A percentile compares a stretch with the other conserved stretches of the same genome.
Conservation (phyloP, 2,329 filamentous ascomycete genomes). For the Corniculantispora saksenae region DNA sequence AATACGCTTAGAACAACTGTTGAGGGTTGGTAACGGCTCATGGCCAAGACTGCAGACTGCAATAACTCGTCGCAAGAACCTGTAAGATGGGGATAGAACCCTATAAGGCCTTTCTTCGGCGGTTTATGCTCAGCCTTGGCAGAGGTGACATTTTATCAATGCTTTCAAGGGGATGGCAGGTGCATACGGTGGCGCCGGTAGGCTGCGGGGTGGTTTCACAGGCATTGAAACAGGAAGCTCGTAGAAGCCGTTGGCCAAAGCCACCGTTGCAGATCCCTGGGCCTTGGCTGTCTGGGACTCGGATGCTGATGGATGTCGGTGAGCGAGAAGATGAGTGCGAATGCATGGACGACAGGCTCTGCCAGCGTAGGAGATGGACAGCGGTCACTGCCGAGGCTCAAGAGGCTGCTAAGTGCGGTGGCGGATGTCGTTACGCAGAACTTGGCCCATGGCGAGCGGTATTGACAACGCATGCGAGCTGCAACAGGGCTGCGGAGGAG, state of each 20-base stretch:
- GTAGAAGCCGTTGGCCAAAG: background rate
- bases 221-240: conserved; percentile 11
- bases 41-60: background rate
- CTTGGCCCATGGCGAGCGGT: background rate
- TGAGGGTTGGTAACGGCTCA: background rate
- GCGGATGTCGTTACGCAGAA: background rate
- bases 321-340: background rate
- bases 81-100: background rate
- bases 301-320: conserved; percentile 9
- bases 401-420: background rate
- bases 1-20: background rate
- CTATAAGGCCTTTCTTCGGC: conserved; percentile 9
- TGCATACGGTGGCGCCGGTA: background rate
- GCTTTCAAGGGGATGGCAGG: background rate
- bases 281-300: background rate
- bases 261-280: conserved; percentile 8
- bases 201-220: conserved; percentile 13
- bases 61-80: background rate
- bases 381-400: conserved; percentile 1
- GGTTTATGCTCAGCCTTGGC: conserved; percentile 10
- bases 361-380: background rate
- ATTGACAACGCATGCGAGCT: background rate
- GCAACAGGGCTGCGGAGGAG: conserved; percentile 12
- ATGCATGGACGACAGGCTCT: conserved; percentile 6
- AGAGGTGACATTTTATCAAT: background rate